Evolutionary conservation across 2,329 filamentous ascomycete genomes (phyloP), one percentile per base, ranked within the genome.

Genomic region (Zasmidium citrigriseum): DNA sequence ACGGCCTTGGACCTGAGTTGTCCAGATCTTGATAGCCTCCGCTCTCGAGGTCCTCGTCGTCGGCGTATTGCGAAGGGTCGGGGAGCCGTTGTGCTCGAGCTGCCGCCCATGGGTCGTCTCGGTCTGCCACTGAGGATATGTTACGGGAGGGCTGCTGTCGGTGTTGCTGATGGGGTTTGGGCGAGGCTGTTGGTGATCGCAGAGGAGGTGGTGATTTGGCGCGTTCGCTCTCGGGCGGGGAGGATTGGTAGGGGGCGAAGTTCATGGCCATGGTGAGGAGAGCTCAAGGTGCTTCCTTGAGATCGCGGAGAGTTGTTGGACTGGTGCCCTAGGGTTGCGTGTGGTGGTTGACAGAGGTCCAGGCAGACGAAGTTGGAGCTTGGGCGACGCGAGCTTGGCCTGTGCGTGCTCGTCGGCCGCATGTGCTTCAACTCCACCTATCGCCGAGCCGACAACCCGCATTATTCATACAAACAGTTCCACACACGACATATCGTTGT

Each of bases 211-310:
- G 91, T 20, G 91, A 96, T 73, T 92, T 83, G 53, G 89, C 86
- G 70, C 93, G 90, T 66, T 87, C 86, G 68, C 89, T 83, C 78
- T 98, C 93, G 10, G 95, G 95, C 16, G 89, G 89, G 50, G 89
- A 89, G 75, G 93, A 93, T 80, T 98, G 95, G 78, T 98, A 99
- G 38, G 95, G 95, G 47, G 95, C 95, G 75, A 98, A 99, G 79
- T 97, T 90, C 90, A 95, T 95, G 56, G 68, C 78, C 64, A 69
- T 70, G 46, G 38, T 64, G 25, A 16, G 34, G 14, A 4, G 34
- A 9, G 34, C 14, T 14, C 27, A 34, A 14, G 57, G 9, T 23
- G 52, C 7, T 34, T 34, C 27, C 14, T 14, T 7, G 14, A 11
- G 4, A n/a, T 11, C 4, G 16, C 34, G 34, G 34, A 41, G 34